phyloP scores from a whole-genome alignment of 1,284 basidiomycete species.

The Ustilago crameri region DNA sequence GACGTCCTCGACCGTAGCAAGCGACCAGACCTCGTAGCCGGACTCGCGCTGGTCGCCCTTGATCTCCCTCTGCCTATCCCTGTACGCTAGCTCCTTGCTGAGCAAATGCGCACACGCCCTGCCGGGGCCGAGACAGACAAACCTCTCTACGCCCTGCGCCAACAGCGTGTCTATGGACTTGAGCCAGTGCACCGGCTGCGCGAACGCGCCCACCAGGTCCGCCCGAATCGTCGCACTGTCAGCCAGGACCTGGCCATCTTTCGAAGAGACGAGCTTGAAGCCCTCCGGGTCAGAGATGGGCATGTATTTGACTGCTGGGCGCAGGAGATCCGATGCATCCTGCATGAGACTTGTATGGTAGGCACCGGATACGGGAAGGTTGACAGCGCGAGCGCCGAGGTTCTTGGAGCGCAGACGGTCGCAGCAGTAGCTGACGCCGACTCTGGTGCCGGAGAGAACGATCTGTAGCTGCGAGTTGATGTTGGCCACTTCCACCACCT shows the following conservation, averaged over 20 bases:
- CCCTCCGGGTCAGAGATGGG: slow-evolving; percentile 52
- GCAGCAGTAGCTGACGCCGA: slow-evolving; percentile 64
- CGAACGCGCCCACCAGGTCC: slow-evolving; percentile 55
- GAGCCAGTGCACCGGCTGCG: slow-evolving; percentile 59
- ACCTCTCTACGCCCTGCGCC: slow-evolving; percentile 59
- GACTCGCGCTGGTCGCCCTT: slow-evolving; percentile 13
- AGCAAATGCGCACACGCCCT: slow-evolving; percentile 65
- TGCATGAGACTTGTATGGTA: slow-evolving; percentile 64
- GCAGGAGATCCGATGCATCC: slow-evolving; percentile 51
- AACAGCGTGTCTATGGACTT: slow-evolving; percentile 56
- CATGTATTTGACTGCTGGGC: slow-evolving; percentile 51
- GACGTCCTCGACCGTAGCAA: slow-evolving; percentile 61
- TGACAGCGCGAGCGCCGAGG: slow-evolving; percentile 65
- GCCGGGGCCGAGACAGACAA: slow-evolving; percentile 65
- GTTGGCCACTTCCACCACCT: slow-evolving; percentile 66
- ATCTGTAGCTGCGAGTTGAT: slow-evolving; percentile 65
- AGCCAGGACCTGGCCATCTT: slow-evolving; percentile 43
- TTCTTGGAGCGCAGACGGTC: slow-evolving; percentile 56
- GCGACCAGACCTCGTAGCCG: slow-evolving; percentile 60
- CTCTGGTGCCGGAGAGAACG: slow-evolving; percentile 60
- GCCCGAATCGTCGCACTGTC: slow-evolving; percentile 42
- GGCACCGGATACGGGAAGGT: slow-evolving; percentile 64
- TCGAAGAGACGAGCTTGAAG: slow-evolving; percentile 52
- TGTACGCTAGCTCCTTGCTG: slow-evolving; percentile 62
- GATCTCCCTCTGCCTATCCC: slow-evolving; percentile 36